A percentile compares a stretch with the other conserved stretches of the same genome.
These are phyloP conservation scores for Brassica incana DNA, from an alignment of 345 rosid genomes.

Conservation along the genomic window DNA sequence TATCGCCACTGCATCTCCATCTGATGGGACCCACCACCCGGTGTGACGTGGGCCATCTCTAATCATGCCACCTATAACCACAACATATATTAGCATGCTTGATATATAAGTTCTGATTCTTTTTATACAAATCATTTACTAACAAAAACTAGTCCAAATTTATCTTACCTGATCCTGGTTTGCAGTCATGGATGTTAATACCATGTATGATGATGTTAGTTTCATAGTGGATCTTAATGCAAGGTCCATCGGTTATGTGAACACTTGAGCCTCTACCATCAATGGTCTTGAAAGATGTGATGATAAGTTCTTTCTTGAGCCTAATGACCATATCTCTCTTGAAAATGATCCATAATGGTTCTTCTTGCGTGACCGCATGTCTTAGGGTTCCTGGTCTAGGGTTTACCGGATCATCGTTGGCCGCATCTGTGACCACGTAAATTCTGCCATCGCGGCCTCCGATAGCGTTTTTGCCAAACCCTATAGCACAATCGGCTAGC, in stretches of 20 bases:
- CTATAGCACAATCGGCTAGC: slow-evolving; percentile 74
- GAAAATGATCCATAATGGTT: slow-evolving; percentile 79
- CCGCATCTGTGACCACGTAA: slow-evolving; percentile 62
- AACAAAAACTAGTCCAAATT: background rate
- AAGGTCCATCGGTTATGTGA: slow-evolving; percentile 72
- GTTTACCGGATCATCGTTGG: slow-evolving; percentile 53
- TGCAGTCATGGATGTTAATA: slow-evolving; percentile 72
- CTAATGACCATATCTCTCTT: slow-evolving; percentile 70
- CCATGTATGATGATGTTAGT: slow-evolving; percentile 76
- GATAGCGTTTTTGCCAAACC: slow-evolving; percentile 69
- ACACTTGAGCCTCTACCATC: slow-evolving; percentile 84
- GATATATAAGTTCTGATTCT: background rate
- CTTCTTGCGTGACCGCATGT: slow-evolving; percentile 69
- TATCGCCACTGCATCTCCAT: slow-evolving; percentile 69
- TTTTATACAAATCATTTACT: background rate
- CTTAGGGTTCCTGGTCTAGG: slow-evolving; percentile 75
- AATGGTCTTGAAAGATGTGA: slow-evolving; percentile 71
- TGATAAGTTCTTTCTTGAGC: slow-evolving; percentile 59
- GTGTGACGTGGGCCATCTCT: slow-evolving; percentile 57
- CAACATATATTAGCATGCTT: background rate
- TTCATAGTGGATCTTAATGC: slow-evolving; percentile 63
- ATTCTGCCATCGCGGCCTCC: slow-evolving; percentile 68
- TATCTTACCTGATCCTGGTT: slow-evolving; percentile 38
- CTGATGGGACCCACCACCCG: slow-evolving; percentile 57
- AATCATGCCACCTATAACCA: slow-evolving; percentile 42